Percentiles rank a stretch among this genome's conserved stretches.
Evolutionary conservation across 441 rosid species (phyloP).

Genomic region (Brassica hybrid): DNA sequence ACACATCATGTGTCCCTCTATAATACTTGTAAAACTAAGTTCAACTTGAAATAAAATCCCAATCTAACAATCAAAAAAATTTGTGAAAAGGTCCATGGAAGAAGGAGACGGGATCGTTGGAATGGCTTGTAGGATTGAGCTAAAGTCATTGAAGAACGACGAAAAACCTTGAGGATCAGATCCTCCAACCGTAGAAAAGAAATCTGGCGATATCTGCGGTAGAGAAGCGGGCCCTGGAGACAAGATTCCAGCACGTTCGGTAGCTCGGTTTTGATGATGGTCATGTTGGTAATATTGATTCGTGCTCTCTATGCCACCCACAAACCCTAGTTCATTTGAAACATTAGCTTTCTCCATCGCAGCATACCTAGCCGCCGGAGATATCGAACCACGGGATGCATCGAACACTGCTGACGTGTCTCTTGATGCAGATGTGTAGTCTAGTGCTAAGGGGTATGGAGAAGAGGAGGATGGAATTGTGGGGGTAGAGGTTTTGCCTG

Average conservation of each 20-base stretch:
- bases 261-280: slow-evolving; percentile 39
- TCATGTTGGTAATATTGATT: slow-evolving; percentile 19
- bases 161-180: slow-evolving; percentile 52
- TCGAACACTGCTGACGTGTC: slow-evolving; percentile 21
- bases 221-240: slow-evolving; percentile 78
- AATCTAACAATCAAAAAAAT: slow-evolving; percentile 65
- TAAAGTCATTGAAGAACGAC: slow-evolving; percentile 59
- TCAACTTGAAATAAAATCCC: slow-evolving; percentile 4
- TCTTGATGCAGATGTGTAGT: slow-evolving; percentile 14
- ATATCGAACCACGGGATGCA: slow-evolving; percentile 52
- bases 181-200: slow-evolving; percentile 66
- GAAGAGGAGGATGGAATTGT: slow-evolving; percentile 36
- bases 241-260: slow-evolving; percentile 64
- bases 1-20: neutral
- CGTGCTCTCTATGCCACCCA: slow-evolving; percentile 47
- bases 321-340: slow-evolving; percentile 45
- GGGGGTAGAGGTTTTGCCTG: slow-evolving; percentile 56
- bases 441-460: slow-evolving; percentile 35
- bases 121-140: slow-evolving; percentile 65
- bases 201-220: slow-evolving; percentile 61
- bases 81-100: slow-evolving; percentile 69
- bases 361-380: slow-evolving; percentile 81
- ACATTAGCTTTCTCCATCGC: slow-evolving; percentile 59
- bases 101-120: slow-evolving; percentile 69
- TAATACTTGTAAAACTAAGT: slow-evolving; percentile 15